These are phyloP conservation scores for Mycena polygramma DNA, from an alignment of 768 basidiomycete genomes.

Conservation along the genomic window DNA sequence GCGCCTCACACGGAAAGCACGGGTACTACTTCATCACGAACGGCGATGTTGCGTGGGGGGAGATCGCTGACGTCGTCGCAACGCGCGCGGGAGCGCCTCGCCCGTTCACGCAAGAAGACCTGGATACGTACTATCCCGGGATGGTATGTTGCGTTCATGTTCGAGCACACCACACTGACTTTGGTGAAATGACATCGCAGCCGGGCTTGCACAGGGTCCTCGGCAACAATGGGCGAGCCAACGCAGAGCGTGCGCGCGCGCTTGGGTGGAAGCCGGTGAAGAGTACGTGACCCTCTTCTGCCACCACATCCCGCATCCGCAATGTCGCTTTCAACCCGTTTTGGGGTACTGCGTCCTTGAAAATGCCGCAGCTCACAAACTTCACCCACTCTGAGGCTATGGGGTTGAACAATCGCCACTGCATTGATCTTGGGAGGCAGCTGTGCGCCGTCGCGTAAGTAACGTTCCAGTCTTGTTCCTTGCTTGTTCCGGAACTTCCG, in stretches of 20 bases:
- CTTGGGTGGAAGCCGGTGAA: conserved; percentile 55
- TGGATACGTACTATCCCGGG: conserved; percentile 41
- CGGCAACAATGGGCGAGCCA: conserved; percentile 42
- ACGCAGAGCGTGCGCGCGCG: conserved; percentile 41
- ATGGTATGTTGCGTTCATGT: conserved; percentile 3
- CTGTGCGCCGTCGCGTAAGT: too few species aligned
- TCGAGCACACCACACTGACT: too few species aligned
- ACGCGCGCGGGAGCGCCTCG: conserved; percentile 34
- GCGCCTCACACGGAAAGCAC: conserved; percentile 38
- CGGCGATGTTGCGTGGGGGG: conserved; percentile 35
- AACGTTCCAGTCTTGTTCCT: too few species aligned
- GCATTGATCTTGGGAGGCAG: too few species aligned
- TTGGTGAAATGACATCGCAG: neutral
- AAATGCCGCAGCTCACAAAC: too few species aligned
- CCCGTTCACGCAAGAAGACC: conserved; percentile 46
- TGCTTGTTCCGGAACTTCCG: too few species aligned
- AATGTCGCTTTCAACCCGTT: too few species aligned
- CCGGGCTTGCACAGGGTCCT: conserved; percentile 18
- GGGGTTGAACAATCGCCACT: too few species aligned
- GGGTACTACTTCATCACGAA: conserved; percentile 43
- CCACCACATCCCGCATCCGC: too few species aligned
- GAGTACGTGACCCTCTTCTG: conserved; percentile 27
- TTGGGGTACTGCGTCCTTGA: too few species aligned
- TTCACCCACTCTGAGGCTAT: too few species aligned
- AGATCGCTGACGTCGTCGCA: conserved; percentile 34